Base-by-base conservation (phyloP, 192 early-diverging fungal species). In the Podila horticola region DNA sequence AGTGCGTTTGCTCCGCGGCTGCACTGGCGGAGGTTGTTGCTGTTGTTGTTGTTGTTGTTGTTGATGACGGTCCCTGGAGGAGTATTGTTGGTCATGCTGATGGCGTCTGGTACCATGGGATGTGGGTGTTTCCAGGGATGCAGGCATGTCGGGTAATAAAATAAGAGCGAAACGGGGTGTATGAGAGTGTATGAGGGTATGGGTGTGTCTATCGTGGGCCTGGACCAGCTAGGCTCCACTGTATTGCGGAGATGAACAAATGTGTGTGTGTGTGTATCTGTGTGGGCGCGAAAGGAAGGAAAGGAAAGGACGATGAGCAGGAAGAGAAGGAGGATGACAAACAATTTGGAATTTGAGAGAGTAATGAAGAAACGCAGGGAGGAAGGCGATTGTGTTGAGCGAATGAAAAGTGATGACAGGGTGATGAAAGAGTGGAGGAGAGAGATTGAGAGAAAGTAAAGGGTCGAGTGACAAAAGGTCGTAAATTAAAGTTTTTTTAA, bases 171-270 rank as follows among this genome's bases (percentile, higher is more conserved):
- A 15, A 41, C 41, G 10, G 41, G 15, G 41, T 45, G 2, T 17
- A 38, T 63, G 12, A 26, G 34, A 31, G 34, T 38, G 22, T 58
- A 69, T 26, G 68, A 38, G 31, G 58, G 58, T 58, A 69, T 69
- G 26, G 9, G 22, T 15, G 41, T 45, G 38, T 45, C 41, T 45
- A 17, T 45, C 11, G 41, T 45, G 41, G 41, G 41, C 41, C 41
- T 45, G 41, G 41, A 45, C 41, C 41, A 45, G 41, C 41, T 45
- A 45, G 41, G 41, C 41, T 45, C 41, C 41, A 45, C 41, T 45
- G 13, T 17, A 45, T 12, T 45, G 41, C 41, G 41, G 41, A 45
- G 41, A 45, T 45, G 41, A 17, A 45, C 41, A 45, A 17, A 3
- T 45, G 41, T 45, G 41, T 45, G 2, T 45, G 41, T 45, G 41